Evolutionary conservation across 371 early-diverging fungal species (phyloP).

Genomic region (Mortierella sp.): DNA sequence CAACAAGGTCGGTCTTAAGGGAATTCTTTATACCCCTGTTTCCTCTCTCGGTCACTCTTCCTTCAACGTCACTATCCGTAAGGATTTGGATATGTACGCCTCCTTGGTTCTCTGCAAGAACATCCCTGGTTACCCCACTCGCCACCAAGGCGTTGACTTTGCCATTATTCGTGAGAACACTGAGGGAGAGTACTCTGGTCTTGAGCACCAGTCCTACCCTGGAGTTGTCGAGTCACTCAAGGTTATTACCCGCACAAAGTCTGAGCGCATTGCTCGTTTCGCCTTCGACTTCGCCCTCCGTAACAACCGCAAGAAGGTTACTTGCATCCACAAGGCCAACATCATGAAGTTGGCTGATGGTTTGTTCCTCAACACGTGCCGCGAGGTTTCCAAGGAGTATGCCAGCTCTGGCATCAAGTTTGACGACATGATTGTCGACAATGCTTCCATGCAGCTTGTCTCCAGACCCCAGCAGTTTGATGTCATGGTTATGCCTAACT

Average conservation of each 20-base stretch:
- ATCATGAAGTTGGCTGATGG: slow-evolving; percentile 99
- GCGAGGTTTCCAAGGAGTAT: slow-evolving; percentile 94
- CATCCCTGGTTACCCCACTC: slow-evolving; percentile 83
- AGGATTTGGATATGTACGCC: slow-evolving; percentile 97
- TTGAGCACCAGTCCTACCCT: slow-evolving; percentile 96
- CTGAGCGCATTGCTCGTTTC: slow-evolving; percentile 97
- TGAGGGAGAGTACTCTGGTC: slow-evolving; percentile 98
- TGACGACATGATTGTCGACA: slow-evolving; percentile 99
- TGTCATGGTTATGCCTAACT: slow-evolving; percentile 97
- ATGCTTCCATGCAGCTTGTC: slow-evolving; percentile 98
- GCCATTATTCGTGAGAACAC: slow-evolving; percentile 99
- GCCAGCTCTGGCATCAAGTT: slow-evolving; percentile 87
- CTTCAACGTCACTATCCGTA: slow-evolving; percentile 95
- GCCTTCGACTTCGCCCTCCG: slow-evolving; percentile 98
- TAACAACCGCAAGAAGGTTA: slow-evolving; percentile 97
- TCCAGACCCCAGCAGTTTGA: slow-evolving; percentile 97
- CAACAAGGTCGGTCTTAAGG: slow-evolving; percentile 97
- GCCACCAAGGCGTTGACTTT: slow-evolving; percentile 93
- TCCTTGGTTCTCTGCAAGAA: slow-evolving; percentile 89
- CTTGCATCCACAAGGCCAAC: slow-evolving; percentile 98
- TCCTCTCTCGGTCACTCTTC: slow-evolving; percentile 88
- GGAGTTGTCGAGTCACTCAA: slow-evolving; percentile 99
- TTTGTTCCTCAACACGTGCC: slow-evolving; percentile 94
- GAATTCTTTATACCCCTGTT: slow-evolving; percentile 94
- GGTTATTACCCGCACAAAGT: slow-evolving; percentile 93